A percentile compares a stretch with the other conserved stretches of the same genome.
Conservation (phyloP, 2,329 filamentous ascomycete species). For the Paramyrothecium roridum region DNA sequence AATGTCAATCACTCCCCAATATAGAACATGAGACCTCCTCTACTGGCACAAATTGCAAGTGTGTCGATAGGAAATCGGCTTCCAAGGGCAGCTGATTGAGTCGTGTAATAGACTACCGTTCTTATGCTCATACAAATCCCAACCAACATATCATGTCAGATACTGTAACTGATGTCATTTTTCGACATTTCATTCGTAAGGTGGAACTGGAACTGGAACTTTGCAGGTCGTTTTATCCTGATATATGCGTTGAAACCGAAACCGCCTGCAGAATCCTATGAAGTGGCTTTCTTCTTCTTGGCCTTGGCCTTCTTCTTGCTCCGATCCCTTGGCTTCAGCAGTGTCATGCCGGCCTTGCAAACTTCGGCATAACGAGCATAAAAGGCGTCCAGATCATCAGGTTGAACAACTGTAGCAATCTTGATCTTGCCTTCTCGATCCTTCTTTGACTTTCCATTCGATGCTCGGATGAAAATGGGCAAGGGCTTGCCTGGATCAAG, state of each 20-base stretch:
- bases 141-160: no score
- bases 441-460: constrained; percentile 69
- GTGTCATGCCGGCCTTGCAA: constrained; percentile 84
- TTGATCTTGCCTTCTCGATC: constrained; percentile 62
- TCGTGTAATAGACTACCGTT: no score
- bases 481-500: constrained; percentile 56
- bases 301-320: constrained; percentile 82
- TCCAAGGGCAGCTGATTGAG: no score
- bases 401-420: constrained; percentile 77
- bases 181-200: background rate
- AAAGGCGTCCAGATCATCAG: constrained; percentile 74
- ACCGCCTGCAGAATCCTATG: constrained; percentile 6
- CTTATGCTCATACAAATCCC: no score
- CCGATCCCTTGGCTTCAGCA: constrained; percentile 88
- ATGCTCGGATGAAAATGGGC: constrained; percentile 78
- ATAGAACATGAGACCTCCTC: no score
- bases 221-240: no score
- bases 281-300: constrained; percentile 60
- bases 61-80: no score
- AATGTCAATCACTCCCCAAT: no score
- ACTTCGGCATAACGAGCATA: constrained; percentile 84
- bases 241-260: background rate
- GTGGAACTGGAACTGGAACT: no score
- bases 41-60: no score
- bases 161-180: no score